A percentile compares a stretch with the other conserved stretches of the same genome.
These are phyloP conservation scores for Cocos nucifera DNA, from an alignment of 176 grass and related monocot genomes.

Conservation along the genomic window DNA sequence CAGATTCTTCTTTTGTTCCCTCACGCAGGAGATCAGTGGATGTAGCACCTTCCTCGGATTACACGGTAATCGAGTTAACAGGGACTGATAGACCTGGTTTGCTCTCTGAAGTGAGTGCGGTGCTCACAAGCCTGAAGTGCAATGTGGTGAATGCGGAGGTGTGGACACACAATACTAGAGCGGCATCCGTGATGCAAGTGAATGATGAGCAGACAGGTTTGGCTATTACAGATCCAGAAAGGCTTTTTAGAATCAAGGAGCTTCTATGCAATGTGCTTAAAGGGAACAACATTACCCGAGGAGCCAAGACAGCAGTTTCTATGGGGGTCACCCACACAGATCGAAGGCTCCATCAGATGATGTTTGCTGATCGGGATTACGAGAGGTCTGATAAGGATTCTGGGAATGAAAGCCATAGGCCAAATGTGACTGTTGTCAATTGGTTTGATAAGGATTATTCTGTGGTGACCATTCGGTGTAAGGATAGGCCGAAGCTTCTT, in stretches of 20 bases:
- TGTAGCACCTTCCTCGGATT: constrained; percentile 46
- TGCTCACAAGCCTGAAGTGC: constrained; percentile 68
- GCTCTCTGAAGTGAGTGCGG: constrained; percentile 77
- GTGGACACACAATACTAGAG: constrained; percentile 80
- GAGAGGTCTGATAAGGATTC: constrained; percentile 35
- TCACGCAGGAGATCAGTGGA: constrained; percentile 39
- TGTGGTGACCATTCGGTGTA: constrained; percentile 74
- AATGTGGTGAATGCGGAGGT: constrained; percentile 82
- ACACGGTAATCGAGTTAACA: constrained; percentile 88
- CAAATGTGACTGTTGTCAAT: constrained; percentile 63
- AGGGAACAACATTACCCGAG: constrained; percentile 46
- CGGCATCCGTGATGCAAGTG: constrained; percentile 75
- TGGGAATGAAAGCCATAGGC: constrained; percentile 15
- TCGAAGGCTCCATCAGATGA: constrained; percentile 88
- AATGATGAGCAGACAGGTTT: constrained; percentile 43
- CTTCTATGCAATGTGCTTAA: constrained; percentile 71
- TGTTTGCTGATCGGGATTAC: constrained; percentile 82
- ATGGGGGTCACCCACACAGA: constrained; percentile 52
- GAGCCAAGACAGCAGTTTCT: constrained; percentile 36
- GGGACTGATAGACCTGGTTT: constrained; percentile 73
- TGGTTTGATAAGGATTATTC: constrained; percentile 86
- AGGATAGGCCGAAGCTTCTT: constrained; percentile 81
- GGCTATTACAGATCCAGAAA: constrained; percentile 41
- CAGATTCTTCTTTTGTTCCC: constrained; percentile 47
- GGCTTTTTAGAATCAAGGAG: constrained; percentile 53